These are phyloP conservation scores for Rosa persica DNA, from an alignment of 306 rosid species.

Conservation along the genomic window DNA sequence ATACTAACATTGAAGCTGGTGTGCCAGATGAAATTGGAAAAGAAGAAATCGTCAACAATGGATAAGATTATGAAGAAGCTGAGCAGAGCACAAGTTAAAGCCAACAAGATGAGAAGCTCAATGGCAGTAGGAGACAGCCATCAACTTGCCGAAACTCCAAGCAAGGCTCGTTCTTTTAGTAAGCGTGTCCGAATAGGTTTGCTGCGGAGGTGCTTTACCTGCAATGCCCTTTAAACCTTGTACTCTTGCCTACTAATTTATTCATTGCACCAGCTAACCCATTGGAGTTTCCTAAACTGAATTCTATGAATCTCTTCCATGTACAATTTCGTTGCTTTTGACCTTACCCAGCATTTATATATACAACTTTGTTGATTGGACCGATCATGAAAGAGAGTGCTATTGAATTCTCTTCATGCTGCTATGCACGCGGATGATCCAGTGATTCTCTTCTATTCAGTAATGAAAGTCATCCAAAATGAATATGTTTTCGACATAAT, in stretches of 20 bases:
- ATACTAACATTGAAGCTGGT: constrained; percentile 26
- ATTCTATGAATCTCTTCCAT: background rate
- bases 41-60: constrained; percentile 75
- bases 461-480: background rate
- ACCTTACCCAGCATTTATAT: background rate
- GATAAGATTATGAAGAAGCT: constrained; percentile 75
- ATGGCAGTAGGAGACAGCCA: constrained; percentile 20
- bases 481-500: background rate
- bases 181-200: constrained; percentile 27
- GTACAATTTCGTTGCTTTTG: background rate
- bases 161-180: constrained; percentile 13
- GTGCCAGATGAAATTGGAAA: constrained; percentile 82
- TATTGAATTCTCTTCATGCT: background rate
- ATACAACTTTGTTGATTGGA: background rate
- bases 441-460: background rate
- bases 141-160: constrained; percentile 19
- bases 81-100: constrained; percentile 68
- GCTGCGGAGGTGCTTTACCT: constrained; percentile 27
- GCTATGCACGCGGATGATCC: background rate
- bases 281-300: background rate
- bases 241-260: background rate
- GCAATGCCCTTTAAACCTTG: constrained; percentile 28
- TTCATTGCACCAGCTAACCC: constrained; percentile 5
- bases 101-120: constrained; percentile 67
- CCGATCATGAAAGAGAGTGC: background rate